These are phyloP conservation scores for Zymoseptoria pseudotritici DNA, from an alignment of 2,329 filamentous ascomycete genomes.

Conservation along the genomic window DNA sequence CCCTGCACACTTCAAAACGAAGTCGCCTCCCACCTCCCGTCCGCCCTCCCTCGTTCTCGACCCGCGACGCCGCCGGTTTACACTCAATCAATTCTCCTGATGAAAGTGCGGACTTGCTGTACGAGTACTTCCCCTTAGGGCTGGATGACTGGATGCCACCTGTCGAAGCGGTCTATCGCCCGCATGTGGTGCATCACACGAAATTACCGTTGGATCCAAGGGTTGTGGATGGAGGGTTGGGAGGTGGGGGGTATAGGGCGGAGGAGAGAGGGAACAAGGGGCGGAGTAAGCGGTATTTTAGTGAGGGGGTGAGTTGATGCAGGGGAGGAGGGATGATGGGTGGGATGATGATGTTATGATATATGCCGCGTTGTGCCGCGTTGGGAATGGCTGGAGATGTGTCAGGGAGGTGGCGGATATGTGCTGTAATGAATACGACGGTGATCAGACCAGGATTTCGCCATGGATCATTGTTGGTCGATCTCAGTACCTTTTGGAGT, in stretches of 20 bases:
- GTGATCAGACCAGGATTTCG: too few relatives aligned
- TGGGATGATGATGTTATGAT: slow-evolving; percentile 1
- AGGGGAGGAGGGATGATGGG: slow-evolving; percentile 26
- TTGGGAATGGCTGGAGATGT: slow-evolving; percentile 41
- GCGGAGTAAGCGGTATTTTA: slow-evolving; percentile 41
- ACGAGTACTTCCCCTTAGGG: slow-evolving; percentile 90
- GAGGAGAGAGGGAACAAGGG: slow-evolving; percentile 13
- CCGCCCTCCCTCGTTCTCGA: slow-evolving; percentile 39
- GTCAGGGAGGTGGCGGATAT: slow-evolving; percentile 37
- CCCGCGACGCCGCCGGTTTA: slow-evolving; percentile 11
- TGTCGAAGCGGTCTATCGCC: slow-evolving; percentile 81
- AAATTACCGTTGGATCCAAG: slow-evolving; percentile 43
- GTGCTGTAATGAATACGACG: slow-evolving; percentile 11
- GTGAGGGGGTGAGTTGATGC: slow-evolving; percentile 33
- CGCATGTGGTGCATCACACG: slow-evolving; percentile 89
- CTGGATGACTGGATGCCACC: slow-evolving; percentile 90
- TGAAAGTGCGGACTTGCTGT: slow-evolving; percentile 75
- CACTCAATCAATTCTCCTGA: slow-evolving; percentile 54
- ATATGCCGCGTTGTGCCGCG: slow-evolving; percentile 4
- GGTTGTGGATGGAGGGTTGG: not conserved
- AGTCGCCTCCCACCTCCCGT: slow-evolving; percentile 20
- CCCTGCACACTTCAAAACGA: slow-evolving; percentile 8
- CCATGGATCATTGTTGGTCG: too few relatives aligned
- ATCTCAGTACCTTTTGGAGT: too few relatives aligned
- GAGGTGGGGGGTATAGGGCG: not conserved